Conservation (phyloP, 208 protist genomes). For the Spongospora subterranea region DNA sequence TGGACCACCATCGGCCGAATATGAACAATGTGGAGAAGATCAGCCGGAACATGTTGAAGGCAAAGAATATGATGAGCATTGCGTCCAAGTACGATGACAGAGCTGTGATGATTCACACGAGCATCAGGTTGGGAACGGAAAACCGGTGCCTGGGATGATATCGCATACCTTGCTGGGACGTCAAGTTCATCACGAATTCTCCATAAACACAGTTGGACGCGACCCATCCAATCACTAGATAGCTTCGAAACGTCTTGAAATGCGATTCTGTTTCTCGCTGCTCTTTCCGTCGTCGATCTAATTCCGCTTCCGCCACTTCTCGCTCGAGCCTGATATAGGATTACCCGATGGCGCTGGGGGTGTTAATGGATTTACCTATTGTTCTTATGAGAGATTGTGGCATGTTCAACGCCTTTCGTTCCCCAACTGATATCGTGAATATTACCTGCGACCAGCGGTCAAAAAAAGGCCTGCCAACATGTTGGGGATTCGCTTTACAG, state of each 20-base stretch:
- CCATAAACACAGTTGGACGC: neutral
- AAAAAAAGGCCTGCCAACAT: neutral
- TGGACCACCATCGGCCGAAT: neutral
- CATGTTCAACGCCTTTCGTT: slow-evolving; percentile 38
- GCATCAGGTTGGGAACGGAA: neutral
- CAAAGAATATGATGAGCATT: slow-evolving; percentile 18
- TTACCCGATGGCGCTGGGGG: neutral
- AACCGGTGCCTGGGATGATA: neutral
- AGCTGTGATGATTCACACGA: neutral
- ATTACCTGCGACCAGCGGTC: neutral
- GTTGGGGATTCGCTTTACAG: neutral
- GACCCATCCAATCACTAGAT: slow-evolving; percentile 41
- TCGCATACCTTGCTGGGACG: neutral
- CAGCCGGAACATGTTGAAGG: slow-evolving; percentile 42
- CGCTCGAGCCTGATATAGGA: slow-evolving; percentile 1
- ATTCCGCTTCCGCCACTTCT: slow-evolving; percentile 37
- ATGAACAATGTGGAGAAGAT: slow-evolving; percentile 44
- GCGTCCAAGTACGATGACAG: neutral
- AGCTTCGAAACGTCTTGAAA: slow-evolving; percentile 19
- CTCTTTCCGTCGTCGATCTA: slow-evolving; percentile 10
- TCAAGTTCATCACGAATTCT: neutral
- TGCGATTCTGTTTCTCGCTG: slow-evolving; percentile 33
- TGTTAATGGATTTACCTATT: neutral
- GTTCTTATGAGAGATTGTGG: slow-evolving; percentile 3
- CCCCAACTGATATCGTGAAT: slow-evolving; percentile 57